These are phyloP conservation scores for Psidium guajava DNA, from an alignment of 345 rosid genomes.

Conservation along the genomic window DNA sequence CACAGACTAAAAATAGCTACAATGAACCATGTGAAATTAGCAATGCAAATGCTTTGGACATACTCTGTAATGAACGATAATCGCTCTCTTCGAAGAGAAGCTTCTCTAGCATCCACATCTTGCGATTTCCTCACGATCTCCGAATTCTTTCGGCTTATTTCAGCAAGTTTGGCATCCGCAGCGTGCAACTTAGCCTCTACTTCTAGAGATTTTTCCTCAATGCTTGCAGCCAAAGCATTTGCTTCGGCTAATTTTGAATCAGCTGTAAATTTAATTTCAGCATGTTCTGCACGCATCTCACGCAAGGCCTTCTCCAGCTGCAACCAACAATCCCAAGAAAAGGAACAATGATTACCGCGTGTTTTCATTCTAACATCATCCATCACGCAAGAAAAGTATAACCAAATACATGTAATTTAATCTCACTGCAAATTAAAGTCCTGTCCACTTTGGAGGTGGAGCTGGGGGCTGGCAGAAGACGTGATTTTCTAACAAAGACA, in stretches of 20 bases:
- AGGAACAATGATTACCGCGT: neutral
- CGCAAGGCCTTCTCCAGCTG: slow-evolving; percentile 59
- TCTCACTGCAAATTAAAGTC: neutral
- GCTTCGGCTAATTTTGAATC: slow-evolving; percentile 89
- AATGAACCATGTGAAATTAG: neutral
- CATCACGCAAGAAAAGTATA: neutral
- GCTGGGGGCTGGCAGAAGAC: neutral
- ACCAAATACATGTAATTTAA: neutral
- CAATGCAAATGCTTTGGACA: slow-evolving; percentile 7
- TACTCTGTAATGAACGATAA: slow-evolving; percentile 74
- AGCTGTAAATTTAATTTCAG: slow-evolving; percentile 83
- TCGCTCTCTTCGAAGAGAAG: slow-evolving; percentile 57
- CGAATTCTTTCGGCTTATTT: slow-evolving; percentile 77
- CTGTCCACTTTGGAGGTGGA: neutral
- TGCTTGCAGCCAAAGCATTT: slow-evolving; percentile 59
- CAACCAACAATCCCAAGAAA: neutral
- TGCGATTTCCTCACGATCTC: slow-evolving; percentile 66
- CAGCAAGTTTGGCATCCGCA: slow-evolving; percentile 90
- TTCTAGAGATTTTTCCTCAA: slow-evolving; percentile 82
- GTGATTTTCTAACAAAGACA: neutral
- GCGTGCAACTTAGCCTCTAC: slow-evolving; percentile 72
- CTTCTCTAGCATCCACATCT: slow-evolving; percentile 70
- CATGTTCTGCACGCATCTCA: slow-evolving; percentile 79
- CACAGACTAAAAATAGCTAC: neutral
- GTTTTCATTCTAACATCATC: neutral